A percentile compares a stretch with the other conserved stretches of the same genome.
These are phyloP conservation scores for Skeletonema menzelii DNA, from an alignment of 108 stramenopile species.

Conservation along the genomic window DNA sequence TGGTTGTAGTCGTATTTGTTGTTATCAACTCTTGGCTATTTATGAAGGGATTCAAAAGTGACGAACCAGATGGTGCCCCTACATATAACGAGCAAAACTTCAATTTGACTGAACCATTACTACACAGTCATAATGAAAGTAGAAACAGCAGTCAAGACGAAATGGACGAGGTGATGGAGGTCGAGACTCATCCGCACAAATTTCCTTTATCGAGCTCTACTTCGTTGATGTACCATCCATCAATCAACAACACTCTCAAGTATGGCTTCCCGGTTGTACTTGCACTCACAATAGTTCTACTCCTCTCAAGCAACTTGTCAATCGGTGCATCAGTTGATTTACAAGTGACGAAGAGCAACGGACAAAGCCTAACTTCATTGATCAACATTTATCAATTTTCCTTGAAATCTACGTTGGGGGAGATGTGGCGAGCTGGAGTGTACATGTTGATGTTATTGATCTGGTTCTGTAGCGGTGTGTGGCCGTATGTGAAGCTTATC, in stretches of 20 bases:
- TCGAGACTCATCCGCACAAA: constrained; percentile 33
- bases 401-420: constrained; percentile 75
- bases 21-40: constrained; percentile 38
- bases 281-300: constrained; percentile 18
- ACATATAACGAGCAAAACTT: not conserved
- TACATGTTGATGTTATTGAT: constrained; percentile 86
- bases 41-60: constrained; percentile 22
- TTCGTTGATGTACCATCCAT: constrained; percentile 46
- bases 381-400: constrained; percentile 75
- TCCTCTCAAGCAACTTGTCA: constrained; percentile 68
- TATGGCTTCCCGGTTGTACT: constrained; percentile 36
- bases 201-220: constrained; percentile 40
- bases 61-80: not conserved
- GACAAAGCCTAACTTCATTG: constrained; percentile 34
- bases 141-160: constrained; percentile 13
- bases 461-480: constrained; percentile 84
- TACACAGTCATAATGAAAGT: not conserved
- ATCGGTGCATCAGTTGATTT: constrained; percentile 82
- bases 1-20: constrained; percentile 32
- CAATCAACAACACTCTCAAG: constrained; percentile 25
- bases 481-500: constrained; percentile 91
- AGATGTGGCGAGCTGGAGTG: constrained; percentile 85
- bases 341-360: constrained; percentile 28
- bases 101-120: not conserved
- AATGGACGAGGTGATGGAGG: constrained; percentile 38